A percentile compares a stretch with the other conserved stretches of the same genome.
These are phyloP conservation scores for Aspergillus indologenus DNA, from an alignment of 495 filamentous ascomycete genomes.

Conservation along the genomic window DNA sequence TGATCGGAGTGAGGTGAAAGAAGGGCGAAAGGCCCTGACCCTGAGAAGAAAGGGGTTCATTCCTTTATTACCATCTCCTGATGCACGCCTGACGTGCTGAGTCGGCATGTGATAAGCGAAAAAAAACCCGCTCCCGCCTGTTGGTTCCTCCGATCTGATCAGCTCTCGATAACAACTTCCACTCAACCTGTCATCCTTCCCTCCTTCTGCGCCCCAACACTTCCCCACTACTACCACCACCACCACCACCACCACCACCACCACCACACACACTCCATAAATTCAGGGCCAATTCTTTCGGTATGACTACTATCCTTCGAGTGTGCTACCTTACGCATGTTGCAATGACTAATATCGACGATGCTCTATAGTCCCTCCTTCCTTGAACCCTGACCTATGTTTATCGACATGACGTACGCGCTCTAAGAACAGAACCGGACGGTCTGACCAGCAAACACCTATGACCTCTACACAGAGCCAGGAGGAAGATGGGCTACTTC, in stretches of 20 bases:
- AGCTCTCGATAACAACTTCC: constrained; percentile 28
- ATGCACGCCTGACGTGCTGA: constrained; percentile 3
- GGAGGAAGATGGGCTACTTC: constrained; percentile 32
- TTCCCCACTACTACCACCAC: too few species aligned
- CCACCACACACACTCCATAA: neutral
- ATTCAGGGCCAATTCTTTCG: neutral
- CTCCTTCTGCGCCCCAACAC: constrained; percentile 1
- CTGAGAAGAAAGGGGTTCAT: neutral
- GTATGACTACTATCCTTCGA: neutral
- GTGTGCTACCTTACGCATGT: neutral
- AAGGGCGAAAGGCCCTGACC: neutral
- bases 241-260: too few species aligned
- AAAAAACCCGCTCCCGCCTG: constrained; percentile 15
- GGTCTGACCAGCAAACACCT: constrained; percentile 12
- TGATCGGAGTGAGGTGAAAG: neutral
- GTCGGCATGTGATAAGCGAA: constrained; percentile 18
- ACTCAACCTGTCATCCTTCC: constrained; percentile 8
- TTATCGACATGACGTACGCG: constrained; percentile 35
- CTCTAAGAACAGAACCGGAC: constrained; percentile 15
- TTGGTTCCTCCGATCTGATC: constrained; percentile 1
- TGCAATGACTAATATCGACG: constrained; percentile 2
- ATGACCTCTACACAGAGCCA: constrained; percentile 43
- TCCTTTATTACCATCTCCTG: constrained; percentile 2
- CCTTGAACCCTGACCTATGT: constrained; percentile 2
- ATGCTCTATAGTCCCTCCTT: constrained; percentile 5